Evolutionary conservation across 345 rosid species (phyloP).

Genomic region (Conringia planisiliqua): DNA sequence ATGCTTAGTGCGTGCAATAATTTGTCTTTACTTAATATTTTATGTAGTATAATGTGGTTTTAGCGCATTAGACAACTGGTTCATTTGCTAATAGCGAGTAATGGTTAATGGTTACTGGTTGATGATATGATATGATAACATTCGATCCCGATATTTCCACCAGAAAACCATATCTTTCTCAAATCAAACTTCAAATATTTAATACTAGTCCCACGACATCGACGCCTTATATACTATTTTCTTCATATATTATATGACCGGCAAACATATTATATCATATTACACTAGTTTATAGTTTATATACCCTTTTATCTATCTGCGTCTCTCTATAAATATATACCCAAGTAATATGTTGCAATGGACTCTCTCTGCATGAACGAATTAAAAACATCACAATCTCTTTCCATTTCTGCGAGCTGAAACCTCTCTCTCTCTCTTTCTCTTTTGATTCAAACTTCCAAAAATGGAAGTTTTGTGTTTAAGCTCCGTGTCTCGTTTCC

Average conservation of each 20-base stretch:
- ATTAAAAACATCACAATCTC: conserved; percentile 24
- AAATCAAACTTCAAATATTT: conserved; percentile 9
- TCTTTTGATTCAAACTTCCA: conserved; percentile 17
- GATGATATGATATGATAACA: conserved; percentile 14
- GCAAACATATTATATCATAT: neutral
- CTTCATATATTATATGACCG: neutral
- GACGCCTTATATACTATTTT: conserved; percentile 22
- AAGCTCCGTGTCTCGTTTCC: conserved; percentile 13
- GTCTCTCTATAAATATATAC: conserved; percentile 1
- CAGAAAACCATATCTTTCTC: conserved; percentile 29
- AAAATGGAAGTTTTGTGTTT: conserved; percentile 24
- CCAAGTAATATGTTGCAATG: neutral
- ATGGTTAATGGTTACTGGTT: conserved; percentile 23
- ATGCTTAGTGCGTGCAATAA: conserved; percentile 30
- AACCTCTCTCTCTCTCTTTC: neutral
- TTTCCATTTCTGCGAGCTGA: conserved; percentile 13
- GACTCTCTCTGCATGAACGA: conserved; percentile 21
- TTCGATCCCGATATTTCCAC: conserved; percentile 18
- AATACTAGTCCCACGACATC: conserved; percentile 21
- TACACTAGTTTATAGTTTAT: neutral
- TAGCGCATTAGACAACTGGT: conserved; percentile 25
- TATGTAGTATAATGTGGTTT: neutral
- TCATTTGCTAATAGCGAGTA: conserved; percentile 8
- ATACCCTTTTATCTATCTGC: neutral
- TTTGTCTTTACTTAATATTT: conserved; percentile 12